Evolutionary conservation across 2,329 filamentous ascomycete genomes (phyloP).

Genomic region (Fusarium buharicum): DNA sequence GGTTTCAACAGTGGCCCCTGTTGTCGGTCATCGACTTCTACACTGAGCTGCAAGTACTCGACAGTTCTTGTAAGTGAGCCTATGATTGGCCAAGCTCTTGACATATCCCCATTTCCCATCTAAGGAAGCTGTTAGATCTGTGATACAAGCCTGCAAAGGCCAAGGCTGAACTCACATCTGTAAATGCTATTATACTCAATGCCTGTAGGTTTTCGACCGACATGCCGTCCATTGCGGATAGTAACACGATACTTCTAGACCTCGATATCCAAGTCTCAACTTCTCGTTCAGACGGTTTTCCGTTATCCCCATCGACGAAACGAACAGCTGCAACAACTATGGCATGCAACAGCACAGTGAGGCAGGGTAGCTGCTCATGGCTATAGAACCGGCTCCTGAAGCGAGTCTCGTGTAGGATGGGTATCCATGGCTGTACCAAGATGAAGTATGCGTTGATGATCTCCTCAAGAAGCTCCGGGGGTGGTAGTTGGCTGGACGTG

Average conservation of each 20-base stretch:
- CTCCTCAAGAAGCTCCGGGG: constrained; percentile 34
- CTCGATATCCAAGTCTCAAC: constrained; percentile 23
- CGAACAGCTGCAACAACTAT: constrained; percentile 39
- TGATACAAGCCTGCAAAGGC: fast-evolving
- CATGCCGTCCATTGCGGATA: constrained; percentile 37
- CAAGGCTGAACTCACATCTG: constrained; percentile 20
- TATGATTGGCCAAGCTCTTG: constrained; percentile 46
- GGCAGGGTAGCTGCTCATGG: constrained; percentile 27
- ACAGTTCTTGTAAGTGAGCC: constrained; percentile 47
- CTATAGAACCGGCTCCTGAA: constrained; percentile 37
- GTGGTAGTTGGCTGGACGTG: constrained; percentile 17
- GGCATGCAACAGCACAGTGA: constrained; percentile 29
- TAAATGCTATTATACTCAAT: constrained; percentile 38
- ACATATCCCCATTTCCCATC: constrained; percentile 46
- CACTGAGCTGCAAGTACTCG: constrained; percentile 47
- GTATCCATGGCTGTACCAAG: constrained; percentile 40
- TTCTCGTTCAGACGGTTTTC: neutral
- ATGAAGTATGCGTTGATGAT: constrained; percentile 38
- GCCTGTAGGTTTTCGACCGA: constrained; percentile 41
- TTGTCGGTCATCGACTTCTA: constrained; percentile 39
- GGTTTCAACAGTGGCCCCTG: constrained; percentile 11
- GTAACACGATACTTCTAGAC: constrained; percentile 34
- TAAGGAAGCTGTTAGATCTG: neutral
- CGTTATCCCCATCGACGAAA: constrained; percentile 13
- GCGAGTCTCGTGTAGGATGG: constrained; percentile 34